Evolutionary conservation across 768 basidiomycete genomes (phyloP).

Genomic region (Lanmaoa rubissima): DNA sequence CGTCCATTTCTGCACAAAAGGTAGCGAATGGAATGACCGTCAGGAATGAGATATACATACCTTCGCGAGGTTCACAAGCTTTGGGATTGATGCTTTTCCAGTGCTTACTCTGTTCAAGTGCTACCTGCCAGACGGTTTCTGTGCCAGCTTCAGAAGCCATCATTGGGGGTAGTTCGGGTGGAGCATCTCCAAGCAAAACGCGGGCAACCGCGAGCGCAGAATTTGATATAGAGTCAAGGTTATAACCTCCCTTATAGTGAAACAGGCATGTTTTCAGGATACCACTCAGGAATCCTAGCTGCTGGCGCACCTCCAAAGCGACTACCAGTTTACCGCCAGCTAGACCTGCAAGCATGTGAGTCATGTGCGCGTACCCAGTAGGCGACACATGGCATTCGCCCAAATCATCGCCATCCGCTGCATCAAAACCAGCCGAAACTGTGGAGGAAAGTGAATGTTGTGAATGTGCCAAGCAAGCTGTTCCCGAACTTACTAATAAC

Average conservation of each 20-base stretch:
- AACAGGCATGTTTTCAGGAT: neutral
- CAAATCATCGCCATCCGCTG: constrained; percentile 87
- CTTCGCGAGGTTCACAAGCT: constrained; percentile 77
- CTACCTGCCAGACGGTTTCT: constrained; percentile 88
- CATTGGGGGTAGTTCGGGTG: constrained; percentile 70
- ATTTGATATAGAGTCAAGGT: constrained; percentile 80
- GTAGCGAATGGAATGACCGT: neutral
- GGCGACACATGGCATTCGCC: constrained; percentile 92
- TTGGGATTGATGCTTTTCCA: constrained; percentile 89
- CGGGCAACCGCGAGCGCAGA: constrained; percentile 86
- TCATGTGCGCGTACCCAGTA: constrained; percentile 96
- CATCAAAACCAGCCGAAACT: constrained; percentile 99
- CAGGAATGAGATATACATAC: constrained; percentile 37
- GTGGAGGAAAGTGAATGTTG: neutral
- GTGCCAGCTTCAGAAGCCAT: constrained; percentile 78
- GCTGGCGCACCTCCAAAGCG: constrained; percentile 74
- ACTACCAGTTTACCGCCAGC: constrained; percentile 89
- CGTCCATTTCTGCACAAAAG: constrained; percentile 50
- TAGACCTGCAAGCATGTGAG: constrained; percentile 89
- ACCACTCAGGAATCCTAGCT: constrained; percentile 6
- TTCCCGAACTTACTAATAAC: constrained; percentile 75
- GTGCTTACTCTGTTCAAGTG: constrained; percentile 81
- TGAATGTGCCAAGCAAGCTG: neutral
- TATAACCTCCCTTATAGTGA: constrained; percentile 82
- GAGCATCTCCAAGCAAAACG: constrained; percentile 87